Conservation (phyloP, 768 basidiomycete species). For the Mycena haematopus region DNA sequence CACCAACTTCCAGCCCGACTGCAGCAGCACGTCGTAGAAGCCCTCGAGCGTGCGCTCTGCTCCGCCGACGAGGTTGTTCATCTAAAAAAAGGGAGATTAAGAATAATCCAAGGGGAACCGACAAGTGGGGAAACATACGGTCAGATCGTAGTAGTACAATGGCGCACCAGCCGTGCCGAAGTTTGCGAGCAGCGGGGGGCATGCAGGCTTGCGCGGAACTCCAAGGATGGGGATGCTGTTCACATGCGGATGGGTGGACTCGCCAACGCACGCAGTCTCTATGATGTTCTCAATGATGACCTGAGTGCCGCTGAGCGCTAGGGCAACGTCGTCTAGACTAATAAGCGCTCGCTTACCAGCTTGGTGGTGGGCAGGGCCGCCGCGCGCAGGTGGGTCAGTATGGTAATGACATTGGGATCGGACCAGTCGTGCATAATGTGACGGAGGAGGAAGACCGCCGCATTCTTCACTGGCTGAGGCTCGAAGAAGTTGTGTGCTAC, state of each 20-base stretch:
- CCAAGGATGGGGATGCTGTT: neutral
- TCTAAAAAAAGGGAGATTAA: neutral
- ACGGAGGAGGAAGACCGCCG: constrained; percentile 54
- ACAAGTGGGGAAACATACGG: neutral
- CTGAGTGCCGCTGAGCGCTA: neutral
- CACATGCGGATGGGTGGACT: neutral
- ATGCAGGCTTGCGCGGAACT: constrained; percentile 13
- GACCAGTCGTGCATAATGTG: constrained; percentile 61
- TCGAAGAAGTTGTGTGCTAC: constrained; percentile 56
- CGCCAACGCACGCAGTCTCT: neutral
- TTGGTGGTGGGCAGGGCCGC: constrained; percentile 30
- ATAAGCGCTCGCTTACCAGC: neutral
- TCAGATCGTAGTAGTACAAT: constrained; percentile 7
- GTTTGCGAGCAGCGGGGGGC: constrained; percentile 11
- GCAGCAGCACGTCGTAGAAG: constrained; percentile 7
- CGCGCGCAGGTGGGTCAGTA: constrained; percentile 52
- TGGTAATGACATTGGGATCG: constrained; percentile 44
- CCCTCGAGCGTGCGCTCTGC: constrained; percentile 14
- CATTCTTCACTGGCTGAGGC: constrained; percentile 45
- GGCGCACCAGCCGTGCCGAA: neutral
- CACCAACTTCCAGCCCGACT: constrained; percentile 13
- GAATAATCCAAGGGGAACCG: too few relatives aligned
- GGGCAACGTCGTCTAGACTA: neutral
- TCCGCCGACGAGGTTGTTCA: constrained; percentile 9
- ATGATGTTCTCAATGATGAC: constrained; percentile 12